A percentile compares a stretch with the other conserved stretches of the same genome.
phyloP scores from a whole-genome alignment of 2,329 filamentous ascomycete species.

The Apiospora arundinis region DNA sequence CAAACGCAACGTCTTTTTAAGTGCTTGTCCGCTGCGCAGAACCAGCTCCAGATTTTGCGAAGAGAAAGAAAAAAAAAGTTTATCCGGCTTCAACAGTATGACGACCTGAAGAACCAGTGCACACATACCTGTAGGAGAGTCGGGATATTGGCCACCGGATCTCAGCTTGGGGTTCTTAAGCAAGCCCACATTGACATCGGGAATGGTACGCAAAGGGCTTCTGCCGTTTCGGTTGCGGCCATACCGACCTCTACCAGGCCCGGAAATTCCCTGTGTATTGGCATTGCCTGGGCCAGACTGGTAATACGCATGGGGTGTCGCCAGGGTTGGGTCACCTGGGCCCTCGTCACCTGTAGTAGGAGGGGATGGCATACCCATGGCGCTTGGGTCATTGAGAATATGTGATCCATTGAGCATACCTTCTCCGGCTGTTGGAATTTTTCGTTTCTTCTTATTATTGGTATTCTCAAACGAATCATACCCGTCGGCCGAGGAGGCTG shows the following conservation, averaged over 20 bases:
- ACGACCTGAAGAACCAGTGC: neutral
- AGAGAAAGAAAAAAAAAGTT: neutral
- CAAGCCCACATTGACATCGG: conserved; percentile 63
- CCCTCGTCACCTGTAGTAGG: conserved; percentile 44
- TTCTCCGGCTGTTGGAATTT: conserved; percentile 89
- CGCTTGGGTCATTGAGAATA: conserved; percentile 43
- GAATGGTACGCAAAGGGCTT: conserved; percentile 65
- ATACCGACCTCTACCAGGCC: conserved; percentile 83
- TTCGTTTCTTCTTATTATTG: conserved; percentile 99
- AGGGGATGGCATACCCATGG: conserved; percentile 41
- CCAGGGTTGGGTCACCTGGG: conserved; percentile 38
- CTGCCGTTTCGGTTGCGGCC: conserved; percentile 69
- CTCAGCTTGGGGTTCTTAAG: conserved; percentile 54
- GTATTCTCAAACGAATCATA: conserved; percentile 99
- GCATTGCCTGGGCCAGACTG: conserved; percentile 47
- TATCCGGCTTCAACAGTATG: neutral
- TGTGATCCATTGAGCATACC: conserved; percentile 56
- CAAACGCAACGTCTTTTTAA: neutral
- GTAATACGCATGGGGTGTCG: conserved; percentile 44
- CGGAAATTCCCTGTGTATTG: conserved; percentile 76
- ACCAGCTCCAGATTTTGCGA: neutral
- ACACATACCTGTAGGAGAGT: conserved; percentile 53
- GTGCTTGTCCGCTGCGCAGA: neutral
- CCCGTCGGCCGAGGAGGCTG: conserved; percentile 77
- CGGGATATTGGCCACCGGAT: conserved; percentile 47